Evolutionary conservation across 805 yeast species (phyloP), one percentile per base, ranked within the genome.

Genomic region (Starmerella geochares): DNA sequence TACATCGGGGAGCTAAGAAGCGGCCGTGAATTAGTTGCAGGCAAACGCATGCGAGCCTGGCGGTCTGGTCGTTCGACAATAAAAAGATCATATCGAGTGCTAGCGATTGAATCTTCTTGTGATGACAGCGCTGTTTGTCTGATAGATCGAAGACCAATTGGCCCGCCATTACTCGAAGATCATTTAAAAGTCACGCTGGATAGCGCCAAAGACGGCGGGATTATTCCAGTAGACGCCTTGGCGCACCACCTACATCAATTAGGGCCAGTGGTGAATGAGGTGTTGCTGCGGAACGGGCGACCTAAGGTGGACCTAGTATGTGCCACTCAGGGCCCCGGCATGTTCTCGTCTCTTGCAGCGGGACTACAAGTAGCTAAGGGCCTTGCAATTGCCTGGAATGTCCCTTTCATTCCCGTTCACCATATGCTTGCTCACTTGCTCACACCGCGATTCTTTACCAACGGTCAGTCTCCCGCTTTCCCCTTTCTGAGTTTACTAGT

Each of bases 301-400:
- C 54, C 66, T 59, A 42, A 65, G 70, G 58, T 64, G 0, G 95
- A 85, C 62, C 62, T 92, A 41, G 75, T 92, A 1, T 83, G 95
- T 64, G 95, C 82, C 4, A 92, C 98, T 0, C 69, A 95, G 56
- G 98, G 98, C 0, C 98, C 98, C 0, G 98, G 98, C 0, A 86
- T 92, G 96, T 76, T 80, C 8, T 96, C 96, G 0, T 82, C 94
- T 0, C 69, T 92, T 13, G 75, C 86, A 9, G 81, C 86, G 0
- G 94, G 96, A 1, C 70, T 83, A 21, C 92, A 84, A 60, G 66
- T 86, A 36, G 95, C 94, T 0, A 83, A 86, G 59, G 98, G 97
- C 0, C 68, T 92, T 11, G 69, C 87, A 1, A 67, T 83, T 0
- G 96, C 88, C 0, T 83, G 86, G 82, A 64, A 74, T 13, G 74